Percentiles rank a stretch among this genome's conserved stretches.
These are phyloP conservation scores for Cochlearia excelsa DNA, from an alignment of 345 rosid species.

Conservation along the genomic window DNA sequence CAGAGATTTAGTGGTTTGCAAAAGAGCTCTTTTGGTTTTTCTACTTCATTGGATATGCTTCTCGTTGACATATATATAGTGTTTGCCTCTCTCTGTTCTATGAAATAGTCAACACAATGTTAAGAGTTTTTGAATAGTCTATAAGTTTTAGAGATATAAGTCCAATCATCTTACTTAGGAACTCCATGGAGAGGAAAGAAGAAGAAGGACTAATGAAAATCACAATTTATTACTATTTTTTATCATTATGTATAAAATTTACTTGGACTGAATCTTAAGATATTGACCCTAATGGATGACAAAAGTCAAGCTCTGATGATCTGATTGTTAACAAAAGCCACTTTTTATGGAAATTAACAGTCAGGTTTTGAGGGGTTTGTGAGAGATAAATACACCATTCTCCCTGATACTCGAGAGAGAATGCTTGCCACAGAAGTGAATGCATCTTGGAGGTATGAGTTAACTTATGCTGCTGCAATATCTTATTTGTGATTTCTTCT, in stretches of 20 bases:
- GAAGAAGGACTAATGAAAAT: background rate
- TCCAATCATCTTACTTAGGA: background rate
- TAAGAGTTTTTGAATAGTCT: background rate
- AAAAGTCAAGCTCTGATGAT: background rate
- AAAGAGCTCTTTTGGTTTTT: too few relatives aligned
- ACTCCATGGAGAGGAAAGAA: background rate
- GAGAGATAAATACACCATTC: constrained; percentile 76
- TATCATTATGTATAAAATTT: constrained; percentile 2
- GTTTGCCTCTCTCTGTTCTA: too few relatives aligned
- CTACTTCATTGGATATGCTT: too few relatives aligned
- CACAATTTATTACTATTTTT: background rate
- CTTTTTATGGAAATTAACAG: constrained; percentile 46
- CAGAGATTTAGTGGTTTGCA: background rate
- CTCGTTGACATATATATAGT: too few relatives aligned
- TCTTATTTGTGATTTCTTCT: constrained; percentile 16
- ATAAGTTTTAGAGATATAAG: background rate
- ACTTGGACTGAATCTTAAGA: background rate
- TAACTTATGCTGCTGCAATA: background rate
- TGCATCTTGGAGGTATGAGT: constrained; percentile 78
- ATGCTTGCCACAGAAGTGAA: constrained; percentile 86
- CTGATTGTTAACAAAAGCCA: constrained; percentile 7
- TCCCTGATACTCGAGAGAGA: constrained; percentile 90
- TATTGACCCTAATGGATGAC: background rate
- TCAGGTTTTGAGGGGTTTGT: constrained; percentile 94
- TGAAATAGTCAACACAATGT: too few relatives aligned